Base-by-base conservation (phyloP, 352 stramenopile genomes). In the Plasmopara viticola region DNA sequence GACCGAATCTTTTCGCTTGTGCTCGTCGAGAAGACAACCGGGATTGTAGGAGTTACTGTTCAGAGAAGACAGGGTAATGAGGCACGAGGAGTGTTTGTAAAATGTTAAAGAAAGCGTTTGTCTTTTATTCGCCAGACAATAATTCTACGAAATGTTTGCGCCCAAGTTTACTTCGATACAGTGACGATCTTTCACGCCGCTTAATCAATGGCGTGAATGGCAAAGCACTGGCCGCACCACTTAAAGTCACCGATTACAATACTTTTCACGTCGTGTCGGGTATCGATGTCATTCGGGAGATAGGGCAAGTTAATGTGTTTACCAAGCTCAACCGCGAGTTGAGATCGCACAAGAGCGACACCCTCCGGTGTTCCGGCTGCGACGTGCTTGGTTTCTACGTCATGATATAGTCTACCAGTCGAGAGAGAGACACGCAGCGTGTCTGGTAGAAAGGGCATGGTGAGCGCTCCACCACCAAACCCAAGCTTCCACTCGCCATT, bases 371-470 rank as follows among this genome's bases (percentile, higher is more conserved):
- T 73, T 7, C 62, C 71, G 4, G 40, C 12, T 5, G 48, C 18
- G 10, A 86, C 60, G 42, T 79, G 60, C 18, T 81, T 84, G 42
- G 68, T 84, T 33, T 68, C 40, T 4, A 87, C 34, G 39, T 80
- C 66, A 44, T 93, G 82, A 56, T 93, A 93, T 15, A 93, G 47
- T 33, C 82, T 66, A 0, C 78, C 75, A 2, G 82, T 93, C 0
- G 72, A 70, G 1, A 81, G 40, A 4, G 82, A 92, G 28, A 90
- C 80, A 15, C 69, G 64, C 37, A 92, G 55, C 20, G 68, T 61
- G 10, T 72, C 62, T 2, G 82, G 82, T 14, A 64, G 29, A 43
- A 90, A 89, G 1, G 64, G 69, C 53, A 82, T 72, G 8, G 48
- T 69, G 7, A 87, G 56, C 31, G 74, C 76, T 9, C 73, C 76